Evolutionary conservation across 2,329 filamentous ascomycete species (phyloP).

Genomic region (Ophiostoma ulmi): DNA sequence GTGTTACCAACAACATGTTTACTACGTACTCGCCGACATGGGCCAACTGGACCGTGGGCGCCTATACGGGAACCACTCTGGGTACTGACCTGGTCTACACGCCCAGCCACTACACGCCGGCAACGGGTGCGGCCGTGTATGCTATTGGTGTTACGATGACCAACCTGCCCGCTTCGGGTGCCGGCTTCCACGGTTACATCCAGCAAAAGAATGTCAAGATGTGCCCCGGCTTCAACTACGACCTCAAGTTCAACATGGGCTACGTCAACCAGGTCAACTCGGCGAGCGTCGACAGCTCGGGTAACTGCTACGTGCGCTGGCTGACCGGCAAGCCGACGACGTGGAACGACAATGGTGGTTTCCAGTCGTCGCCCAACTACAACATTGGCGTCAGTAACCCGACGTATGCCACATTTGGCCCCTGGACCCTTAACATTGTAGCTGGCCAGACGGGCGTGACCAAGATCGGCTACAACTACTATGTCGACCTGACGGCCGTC

Average conservation of each 20-base stretch:
- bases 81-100: neutral
- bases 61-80: constrained; percentile 14
- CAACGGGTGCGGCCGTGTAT: neutral
- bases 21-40: constrained; percentile 21
- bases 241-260: constrained; percentile 20
- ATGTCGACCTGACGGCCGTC: constrained; percentile 20
- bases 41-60: constrained; percentile 21
- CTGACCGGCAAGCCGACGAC: constrained; percentile 18
- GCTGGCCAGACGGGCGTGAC: constrained; percentile 19
- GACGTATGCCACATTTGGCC: constrained; percentile 20
- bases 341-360: constrained; percentile 20
- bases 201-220: constrained; percentile 22
- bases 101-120: neutral
- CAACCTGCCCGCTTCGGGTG: neutral
- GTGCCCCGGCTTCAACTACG: constrained; percentile 22
- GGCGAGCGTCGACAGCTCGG: constrained; percentile 12
- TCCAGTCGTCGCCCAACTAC: constrained; percentile 21
- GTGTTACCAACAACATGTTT: constrained; percentile 22
- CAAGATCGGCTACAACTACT: constrained; percentile 20
- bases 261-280: constrained; percentile 21
- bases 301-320: constrained; percentile 22
- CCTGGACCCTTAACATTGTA: constrained; percentile 19
- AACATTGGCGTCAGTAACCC: constrained; percentile 20
- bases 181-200: constrained; percentile 19
- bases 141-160: constrained; percentile 17